These are phyloP conservation scores for Medicago arabica DNA, from an alignment of 306 rosid species.

Conservation along the genomic window DNA sequence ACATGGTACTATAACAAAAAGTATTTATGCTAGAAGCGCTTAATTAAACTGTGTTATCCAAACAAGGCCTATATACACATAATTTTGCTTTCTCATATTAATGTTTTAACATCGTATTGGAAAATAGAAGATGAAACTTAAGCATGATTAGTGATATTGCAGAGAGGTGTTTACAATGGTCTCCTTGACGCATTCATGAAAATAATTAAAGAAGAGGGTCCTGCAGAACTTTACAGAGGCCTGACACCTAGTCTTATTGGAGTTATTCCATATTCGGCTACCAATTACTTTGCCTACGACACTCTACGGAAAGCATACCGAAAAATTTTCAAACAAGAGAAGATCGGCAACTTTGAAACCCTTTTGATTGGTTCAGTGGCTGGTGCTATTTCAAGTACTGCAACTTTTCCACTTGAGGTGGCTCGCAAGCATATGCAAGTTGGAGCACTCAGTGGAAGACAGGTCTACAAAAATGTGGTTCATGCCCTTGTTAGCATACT, in stretches of 20 bases:
- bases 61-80: neutral
- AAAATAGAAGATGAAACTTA: slow-evolving; percentile 25
- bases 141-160: slow-evolving; percentile 47
- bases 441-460: slow-evolving; percentile 87
- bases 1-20: neutral
- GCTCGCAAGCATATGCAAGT: slow-evolving; percentile 99
- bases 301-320: slow-evolving; percentile 77
- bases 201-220: slow-evolving; percentile 85
- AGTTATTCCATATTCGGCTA: slow-evolving; percentile 88
- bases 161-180: slow-evolving; percentile 84
- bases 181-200: slow-evolving; percentile 83
- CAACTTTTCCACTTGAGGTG: slow-evolving; percentile 96
- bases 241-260: slow-evolving; percentile 92
- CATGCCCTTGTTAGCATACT: slow-evolving; percentile 88
- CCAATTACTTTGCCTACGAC: slow-evolving; percentile 91
- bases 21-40: neutral
- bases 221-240: slow-evolving; percentile 86
- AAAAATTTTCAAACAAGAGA: slow-evolving; percentile 73
- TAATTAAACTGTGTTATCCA: neutral
- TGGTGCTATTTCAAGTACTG: slow-evolving; percentile 89
- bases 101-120: slow-evolving; percentile 7
- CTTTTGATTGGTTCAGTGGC: slow-evolving; percentile 94
- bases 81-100: neutral
- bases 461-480: slow-evolving; percentile 72
- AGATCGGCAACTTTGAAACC: slow-evolving; percentile 91